phyloP scores from a whole-genome alignment of 345 rosid genomes.

The Eucalyptus albens region DNA sequence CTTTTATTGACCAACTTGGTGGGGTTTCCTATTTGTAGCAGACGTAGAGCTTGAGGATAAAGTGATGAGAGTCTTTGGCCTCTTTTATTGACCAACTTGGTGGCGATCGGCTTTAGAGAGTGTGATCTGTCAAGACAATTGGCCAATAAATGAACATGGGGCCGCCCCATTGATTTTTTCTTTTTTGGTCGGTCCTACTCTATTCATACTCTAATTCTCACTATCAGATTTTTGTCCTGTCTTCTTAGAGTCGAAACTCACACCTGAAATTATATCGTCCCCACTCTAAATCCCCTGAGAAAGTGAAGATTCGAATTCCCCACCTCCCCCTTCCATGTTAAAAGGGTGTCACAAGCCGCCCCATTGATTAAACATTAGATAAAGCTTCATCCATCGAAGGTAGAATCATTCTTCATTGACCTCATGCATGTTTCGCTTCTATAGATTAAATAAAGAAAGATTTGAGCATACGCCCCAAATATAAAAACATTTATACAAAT shows the following conservation, averaged over 20 bases:
- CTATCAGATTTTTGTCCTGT: rapidly evolving
- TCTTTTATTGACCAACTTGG: not conserved
- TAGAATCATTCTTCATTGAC: not conserved
- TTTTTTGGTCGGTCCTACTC: too few species aligned
- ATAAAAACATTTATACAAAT: too few species aligned
- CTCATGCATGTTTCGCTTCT: not conserved
- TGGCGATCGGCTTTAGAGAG: not conserved
- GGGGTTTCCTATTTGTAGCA: not conserved
- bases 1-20: not conserved
- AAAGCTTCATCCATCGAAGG: not conserved
- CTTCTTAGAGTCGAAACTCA: rapidly evolving
- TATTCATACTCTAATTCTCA: too few species aligned
- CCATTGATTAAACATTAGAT: not conserved
- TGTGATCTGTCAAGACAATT: not conserved
- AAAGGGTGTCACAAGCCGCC: not conserved
- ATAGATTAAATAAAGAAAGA: not conserved
- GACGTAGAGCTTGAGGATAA: not conserved
- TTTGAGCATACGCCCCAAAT: not conserved
- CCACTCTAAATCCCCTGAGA: rapidly evolving
- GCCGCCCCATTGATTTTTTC: not conserved
- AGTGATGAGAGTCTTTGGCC: not conserved
- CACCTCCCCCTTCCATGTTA: too few species aligned
- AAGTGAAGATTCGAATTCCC: too few species aligned
- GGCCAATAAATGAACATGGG: not conserved
- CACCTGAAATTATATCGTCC: too few species aligned